A percentile compares a stretch with the other conserved stretches of the same genome.
These are phyloP conservation scores for Lentinula raphanica DNA, from an alignment of 768 basidiomycete genomes.

Conservation along the genomic window DNA sequence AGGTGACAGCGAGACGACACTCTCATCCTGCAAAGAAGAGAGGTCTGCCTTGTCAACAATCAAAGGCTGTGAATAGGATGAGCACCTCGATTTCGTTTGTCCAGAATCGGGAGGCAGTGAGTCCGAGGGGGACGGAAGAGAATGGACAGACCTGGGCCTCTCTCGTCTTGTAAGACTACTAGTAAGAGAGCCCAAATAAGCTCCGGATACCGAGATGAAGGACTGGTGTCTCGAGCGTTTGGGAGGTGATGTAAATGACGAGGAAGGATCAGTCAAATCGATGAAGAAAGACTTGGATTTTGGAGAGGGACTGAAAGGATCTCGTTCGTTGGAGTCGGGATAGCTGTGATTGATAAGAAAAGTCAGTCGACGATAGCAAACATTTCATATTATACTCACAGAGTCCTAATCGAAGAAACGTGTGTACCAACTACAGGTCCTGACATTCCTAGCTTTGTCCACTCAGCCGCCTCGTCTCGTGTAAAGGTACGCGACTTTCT, in stretches of 20 bases:
- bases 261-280: constrained; percentile 28
- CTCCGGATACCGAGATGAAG: constrained; percentile 35
- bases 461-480: neutral
- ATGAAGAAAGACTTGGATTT: constrained; percentile 41
- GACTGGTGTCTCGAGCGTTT: constrained; percentile 30
- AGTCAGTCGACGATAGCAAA: neutral
- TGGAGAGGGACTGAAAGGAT: constrained; percentile 36
- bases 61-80: constrained; percentile 24
- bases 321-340: constrained; percentile 16
- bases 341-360: neutral
- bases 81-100: constrained; percentile 1
- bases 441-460: neutral
- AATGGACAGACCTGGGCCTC: constrained; percentile 27
- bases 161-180: constrained; percentile 16
- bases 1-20: constrained; percentile 9
- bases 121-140: constrained; percentile 22
- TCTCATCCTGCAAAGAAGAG: constrained; percentile 32
- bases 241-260: constrained; percentile 11
- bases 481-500: neutral
- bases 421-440: neutral
- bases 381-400: neutral
- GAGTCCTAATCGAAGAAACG: neutral
- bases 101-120: constrained; percentile 12
- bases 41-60: constrained; percentile 27
- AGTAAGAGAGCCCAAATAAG: constrained; percentile 23